These are phyloP conservation scores for Mycena filopes DNA, from an alignment of 768 basidiomycete species.

Conservation along the genomic window DNA sequence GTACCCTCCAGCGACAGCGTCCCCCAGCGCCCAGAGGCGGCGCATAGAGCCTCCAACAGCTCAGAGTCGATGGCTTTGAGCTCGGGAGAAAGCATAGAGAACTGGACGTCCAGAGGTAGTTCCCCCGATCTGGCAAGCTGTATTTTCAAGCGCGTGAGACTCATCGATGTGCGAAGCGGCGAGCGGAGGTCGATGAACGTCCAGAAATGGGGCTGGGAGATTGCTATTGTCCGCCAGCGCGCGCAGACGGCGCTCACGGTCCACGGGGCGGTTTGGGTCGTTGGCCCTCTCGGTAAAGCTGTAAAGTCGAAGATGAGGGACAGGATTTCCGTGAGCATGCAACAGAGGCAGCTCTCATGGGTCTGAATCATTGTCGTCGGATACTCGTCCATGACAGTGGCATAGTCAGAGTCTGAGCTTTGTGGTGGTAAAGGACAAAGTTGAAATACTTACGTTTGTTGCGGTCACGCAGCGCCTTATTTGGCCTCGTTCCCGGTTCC, in stretches of 20 bases:
- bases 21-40: slow-evolving; percentile 6
- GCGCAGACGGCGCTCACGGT: neutral
- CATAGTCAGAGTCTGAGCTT: no score
- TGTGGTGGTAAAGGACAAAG: no score
- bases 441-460: no score
- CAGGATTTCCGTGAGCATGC: slow-evolving; percentile 2
- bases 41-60: neutral
- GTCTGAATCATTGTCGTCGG: no score
- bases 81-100: neutral
- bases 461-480: no score
- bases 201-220: slow-evolving; percentile 9
- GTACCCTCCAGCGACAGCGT: neutral
- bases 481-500: no score
- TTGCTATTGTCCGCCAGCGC: slow-evolving; percentile 6
- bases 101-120: neutral
- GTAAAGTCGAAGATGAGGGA: slow-evolving; percentile 5
- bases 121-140: slow-evolving; percentile 10
- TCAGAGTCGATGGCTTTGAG: neutral
- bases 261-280: neutral
- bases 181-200: neutral
- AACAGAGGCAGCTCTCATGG: neutral
- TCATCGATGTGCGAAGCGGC: no score
- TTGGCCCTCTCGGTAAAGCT: neutral
- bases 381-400: no score
- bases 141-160: neutral